These are phyloP conservation scores for Colletotrichum neosansevieriae DNA, from an alignment of 2,329 filamentous ascomycete species.

Conservation along the genomic window DNA sequence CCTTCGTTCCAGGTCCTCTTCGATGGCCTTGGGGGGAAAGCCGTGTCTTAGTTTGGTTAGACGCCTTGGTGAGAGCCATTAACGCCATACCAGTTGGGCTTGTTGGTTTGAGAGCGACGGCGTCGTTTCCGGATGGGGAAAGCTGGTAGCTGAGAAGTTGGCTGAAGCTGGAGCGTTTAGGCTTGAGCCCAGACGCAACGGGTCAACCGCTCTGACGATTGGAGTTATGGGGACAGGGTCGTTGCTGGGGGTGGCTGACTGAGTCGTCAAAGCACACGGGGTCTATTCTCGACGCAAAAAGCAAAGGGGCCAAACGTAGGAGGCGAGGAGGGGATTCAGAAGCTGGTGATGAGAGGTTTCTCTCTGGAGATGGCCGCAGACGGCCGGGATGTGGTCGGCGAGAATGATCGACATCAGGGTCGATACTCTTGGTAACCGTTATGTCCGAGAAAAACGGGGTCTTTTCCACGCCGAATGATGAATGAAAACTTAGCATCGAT, in stretches of 20 bases:
- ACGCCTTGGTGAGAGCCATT: slow-evolving; percentile 14
- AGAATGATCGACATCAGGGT: slow-evolving; percentile 16
- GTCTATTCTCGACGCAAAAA: slow-evolving; percentile 17
- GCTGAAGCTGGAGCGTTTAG: slow-evolving; percentile 19
- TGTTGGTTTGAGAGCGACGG: slow-evolving; percentile 2
- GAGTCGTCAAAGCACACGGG: slow-evolving; percentile 3
- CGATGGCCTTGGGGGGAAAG: neutral
- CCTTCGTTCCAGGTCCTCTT: neutral
- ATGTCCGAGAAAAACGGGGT: too few relatives aligned
- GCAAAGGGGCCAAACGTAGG: neutral
- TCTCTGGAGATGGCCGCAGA: slow-evolving; percentile 20
- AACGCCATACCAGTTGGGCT: slow-evolving; percentile 5
- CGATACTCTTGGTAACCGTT: too few relatives aligned
- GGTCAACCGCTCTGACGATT: slow-evolving; percentile 30
- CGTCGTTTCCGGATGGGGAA: slow-evolving; percentile 29
- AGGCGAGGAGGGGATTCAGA: neutral
- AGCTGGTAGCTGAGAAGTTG: neutral
- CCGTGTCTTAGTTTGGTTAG: neutral
- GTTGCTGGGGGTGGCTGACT: slow-evolving; percentile 9
- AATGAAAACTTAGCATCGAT: too few relatives aligned
- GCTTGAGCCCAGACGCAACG: slow-evolving; percentile 23
- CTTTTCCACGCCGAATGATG: too few relatives aligned
- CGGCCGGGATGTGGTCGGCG: slow-evolving; percentile 11
- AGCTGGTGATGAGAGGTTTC: neutral
- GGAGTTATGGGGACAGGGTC: neutral